Evolutionary conservation across 768 basidiomycete genomes (phyloP).

Genomic region (Suillus cothurnatus): DNA sequence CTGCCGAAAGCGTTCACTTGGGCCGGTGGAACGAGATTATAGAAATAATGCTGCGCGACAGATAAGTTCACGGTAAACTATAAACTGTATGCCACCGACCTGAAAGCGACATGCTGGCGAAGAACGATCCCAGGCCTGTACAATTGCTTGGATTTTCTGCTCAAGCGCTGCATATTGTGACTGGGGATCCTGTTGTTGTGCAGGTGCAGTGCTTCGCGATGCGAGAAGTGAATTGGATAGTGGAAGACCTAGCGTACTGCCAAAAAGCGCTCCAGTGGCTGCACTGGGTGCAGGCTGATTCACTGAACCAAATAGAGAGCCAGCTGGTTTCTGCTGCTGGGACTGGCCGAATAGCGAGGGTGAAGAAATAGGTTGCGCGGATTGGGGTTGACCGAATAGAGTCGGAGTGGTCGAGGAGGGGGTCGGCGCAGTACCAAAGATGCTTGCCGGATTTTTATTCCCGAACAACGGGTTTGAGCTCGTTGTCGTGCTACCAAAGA

Average conservation of each 20-base stretch:
- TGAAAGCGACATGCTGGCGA: constrained; percentile 80
- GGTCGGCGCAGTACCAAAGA: constrained; percentile 23
- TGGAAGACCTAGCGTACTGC: constrained; percentile 35
- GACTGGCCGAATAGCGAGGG: constrained; percentile 25
- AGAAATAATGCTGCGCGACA: constrained; percentile 68
- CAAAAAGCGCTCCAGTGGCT: constrained; percentile 37
- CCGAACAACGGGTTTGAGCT: constrained; percentile 38
- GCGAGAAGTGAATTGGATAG: constrained; percentile 39
- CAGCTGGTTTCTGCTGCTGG: constrained; percentile 23
- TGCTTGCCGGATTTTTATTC: constrained; percentile 31
- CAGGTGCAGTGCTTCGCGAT: constrained; percentile 40
- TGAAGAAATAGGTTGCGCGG: constrained; percentile 15
- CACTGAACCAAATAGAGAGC: constrained; percentile 36
- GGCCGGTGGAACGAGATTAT: constrained; percentile 77
- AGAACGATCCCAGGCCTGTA: constrained; percentile 69
- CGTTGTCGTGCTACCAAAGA: constrained; percentile 30
- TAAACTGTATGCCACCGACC: constrained; percentile 41
- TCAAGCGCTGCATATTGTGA: constrained; percentile 54
- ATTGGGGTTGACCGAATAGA: constrained; percentile 33
- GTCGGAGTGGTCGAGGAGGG: constrained; percentile 25
- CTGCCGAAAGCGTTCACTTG: constrained; percentile 68
- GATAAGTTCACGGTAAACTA: constrained; percentile 5
- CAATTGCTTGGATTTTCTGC: constrained; percentile 64
- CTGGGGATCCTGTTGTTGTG: constrained; percentile 60
- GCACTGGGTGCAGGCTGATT: constrained; percentile 17